These are phyloP conservation scores for Dalbergia cochinchinensis DNA, from an alignment of 306 rosid species.

Conservation along the genomic window DNA sequence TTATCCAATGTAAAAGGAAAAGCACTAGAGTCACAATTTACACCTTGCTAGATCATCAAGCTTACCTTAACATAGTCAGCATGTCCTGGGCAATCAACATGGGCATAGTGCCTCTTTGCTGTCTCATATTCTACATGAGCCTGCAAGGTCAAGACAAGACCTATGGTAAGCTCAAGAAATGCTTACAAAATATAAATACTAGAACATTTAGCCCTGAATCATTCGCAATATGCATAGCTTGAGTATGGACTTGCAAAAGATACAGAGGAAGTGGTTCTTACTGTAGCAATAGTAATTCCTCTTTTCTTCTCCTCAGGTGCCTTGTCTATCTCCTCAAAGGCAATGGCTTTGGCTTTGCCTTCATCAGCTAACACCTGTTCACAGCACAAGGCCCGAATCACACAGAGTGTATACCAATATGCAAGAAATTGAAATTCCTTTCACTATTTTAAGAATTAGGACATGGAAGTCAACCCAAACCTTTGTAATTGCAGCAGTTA, in stretches of 20 bases:
- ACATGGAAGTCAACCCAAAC: conserved; percentile 51
- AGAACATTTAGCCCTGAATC: not conserved
- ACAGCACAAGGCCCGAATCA: conserved; percentile 21
- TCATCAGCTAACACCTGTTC: conserved; percentile 86
- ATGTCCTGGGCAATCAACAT: conserved; percentile 98
- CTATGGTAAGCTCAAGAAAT: conserved; percentile 16
- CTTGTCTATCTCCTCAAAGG: conserved; percentile 95
- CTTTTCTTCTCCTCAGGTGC: conserved; percentile 97
- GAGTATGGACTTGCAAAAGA: conserved; percentile 5
- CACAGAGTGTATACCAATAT: not conserved
- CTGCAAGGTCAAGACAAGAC: conserved; percentile 53
- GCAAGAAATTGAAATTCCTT: conserved; percentile 2
- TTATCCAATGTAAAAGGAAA: not conserved
- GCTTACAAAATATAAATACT: not conserved
- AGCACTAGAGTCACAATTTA: conserved; percentile 12
- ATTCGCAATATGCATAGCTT: conserved; percentile 34
- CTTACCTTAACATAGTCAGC: conserved; percentile 98
- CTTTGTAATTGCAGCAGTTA: conserved; percentile 98
- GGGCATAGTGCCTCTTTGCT: conserved; percentile 89
- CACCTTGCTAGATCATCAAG: conserved; percentile 1
- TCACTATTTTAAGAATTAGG: not conserved
- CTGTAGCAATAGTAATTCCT: conserved; percentile 98
- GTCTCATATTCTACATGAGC: conserved; percentile 99
- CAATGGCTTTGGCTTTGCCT: conserved; percentile 97
- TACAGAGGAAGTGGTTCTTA: conserved; percentile 28